Conservation (phyloP, 768 basidiomycete species). For the Boletus subparvulus region DNA sequence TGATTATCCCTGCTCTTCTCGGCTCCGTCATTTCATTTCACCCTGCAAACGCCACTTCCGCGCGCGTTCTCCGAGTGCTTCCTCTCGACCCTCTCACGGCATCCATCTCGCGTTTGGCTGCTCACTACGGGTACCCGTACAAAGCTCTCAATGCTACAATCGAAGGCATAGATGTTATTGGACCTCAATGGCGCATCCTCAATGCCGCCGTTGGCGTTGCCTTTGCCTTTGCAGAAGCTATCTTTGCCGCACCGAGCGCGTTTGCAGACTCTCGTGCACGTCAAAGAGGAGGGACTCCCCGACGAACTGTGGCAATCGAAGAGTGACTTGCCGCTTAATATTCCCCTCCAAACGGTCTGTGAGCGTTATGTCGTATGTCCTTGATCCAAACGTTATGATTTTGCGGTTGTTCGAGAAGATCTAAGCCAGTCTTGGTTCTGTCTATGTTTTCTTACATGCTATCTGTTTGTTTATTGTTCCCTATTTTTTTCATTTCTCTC, state of each 20-base stretch:
- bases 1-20: conserved; percentile 56
- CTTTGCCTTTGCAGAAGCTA: conserved; percentile 68
- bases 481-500: not conserved
- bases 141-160: conserved; percentile 16
- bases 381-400: not conserved
- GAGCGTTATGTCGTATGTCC: not conserved
- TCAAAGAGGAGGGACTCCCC: conserved; percentile 22
- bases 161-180: conserved; percentile 53
- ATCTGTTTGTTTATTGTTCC: conserved; percentile 12
- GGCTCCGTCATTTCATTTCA: conserved; percentile 66
- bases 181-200: conserved; percentile 54
- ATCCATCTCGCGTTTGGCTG: conserved; percentile 62
- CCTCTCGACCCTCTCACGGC: conserved; percentile 63
- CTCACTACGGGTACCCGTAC: conserved; percentile 59
- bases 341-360: not conserved
- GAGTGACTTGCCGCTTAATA: conserved; percentile 9
- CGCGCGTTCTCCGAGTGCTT: conserved; percentile 22
- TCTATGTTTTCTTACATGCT: conserved; percentile 17
- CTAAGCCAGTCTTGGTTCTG: conserved; percentile 9
- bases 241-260: conserved; percentile 46
- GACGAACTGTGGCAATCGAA: conserved; percentile 22
- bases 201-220: conserved; percentile 55
- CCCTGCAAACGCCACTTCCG: conserved; percentile 35
- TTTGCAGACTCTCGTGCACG: conserved; percentile 32
- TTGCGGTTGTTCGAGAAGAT: not conserved